Conservation (phyloP, 805 yeast genomes). For the Clavispora santaluciae region DNA sequence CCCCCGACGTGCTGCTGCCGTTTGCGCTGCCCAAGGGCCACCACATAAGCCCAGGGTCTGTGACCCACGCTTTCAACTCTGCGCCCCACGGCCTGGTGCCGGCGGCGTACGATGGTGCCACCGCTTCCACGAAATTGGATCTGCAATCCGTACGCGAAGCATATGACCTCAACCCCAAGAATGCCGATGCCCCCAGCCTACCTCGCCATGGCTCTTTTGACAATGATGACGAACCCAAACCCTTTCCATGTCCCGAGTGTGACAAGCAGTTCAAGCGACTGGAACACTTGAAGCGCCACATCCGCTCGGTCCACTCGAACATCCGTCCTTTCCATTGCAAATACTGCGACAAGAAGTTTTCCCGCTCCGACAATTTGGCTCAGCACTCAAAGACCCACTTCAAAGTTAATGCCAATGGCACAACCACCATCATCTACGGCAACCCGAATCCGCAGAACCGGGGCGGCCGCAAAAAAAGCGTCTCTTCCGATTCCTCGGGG, state of each 20-base stretch:
- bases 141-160: background rate
- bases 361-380: slow-evolving; percentile 39
- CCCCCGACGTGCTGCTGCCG: background rate
- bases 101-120: background rate
- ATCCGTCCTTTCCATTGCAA: slow-evolving; percentile 43
- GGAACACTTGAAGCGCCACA: slow-evolving; percentile 41
- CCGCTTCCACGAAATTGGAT: background rate
- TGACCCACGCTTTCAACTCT: background rate
- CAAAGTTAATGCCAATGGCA: slow-evolving; percentile 27
- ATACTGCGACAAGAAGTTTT: slow-evolving; percentile 41
- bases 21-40: background rate
- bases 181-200: background rate
- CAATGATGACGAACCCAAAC: slow-evolving; percentile 15
- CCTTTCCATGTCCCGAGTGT: slow-evolving; percentile 40
- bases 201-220: background rate
- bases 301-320: slow-evolving; percentile 41
- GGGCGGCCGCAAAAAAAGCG: slow-evolving; percentile 14
- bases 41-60: background rate
- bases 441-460: slow-evolving; percentile 14
- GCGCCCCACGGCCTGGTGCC: background rate
- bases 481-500: slow-evolving; percentile 1
- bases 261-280: slow-evolving; percentile 39
- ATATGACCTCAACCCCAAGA: background rate
- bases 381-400: slow-evolving; percentile 42
- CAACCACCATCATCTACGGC: slow-evolving; percentile 14